Percentiles rank a stretch among this genome's conserved stretches.
Evolutionary conservation across 2,329 filamentous ascomycete species (phyloP).

Genomic region (Dryadomyces quercus-mongolicae): DNA sequence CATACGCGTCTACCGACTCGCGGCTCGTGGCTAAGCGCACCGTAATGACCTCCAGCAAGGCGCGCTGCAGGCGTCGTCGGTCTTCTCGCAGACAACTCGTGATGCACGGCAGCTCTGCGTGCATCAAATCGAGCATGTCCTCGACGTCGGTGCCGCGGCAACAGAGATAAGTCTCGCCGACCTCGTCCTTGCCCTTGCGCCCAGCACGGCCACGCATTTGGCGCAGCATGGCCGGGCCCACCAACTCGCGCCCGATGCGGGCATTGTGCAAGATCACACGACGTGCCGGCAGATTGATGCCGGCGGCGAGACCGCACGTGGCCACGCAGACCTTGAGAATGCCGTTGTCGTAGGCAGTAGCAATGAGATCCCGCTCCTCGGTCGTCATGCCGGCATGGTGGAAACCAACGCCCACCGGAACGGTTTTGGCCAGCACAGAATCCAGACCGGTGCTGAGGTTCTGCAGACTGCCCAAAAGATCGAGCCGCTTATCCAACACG

Average conservation of each 20-base stretch:
- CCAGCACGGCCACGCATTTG: conserved; percentile 73
- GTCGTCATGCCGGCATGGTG: conserved; percentile 61
- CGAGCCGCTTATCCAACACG: conserved; percentile 45
- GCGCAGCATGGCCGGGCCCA: conserved; percentile 68
- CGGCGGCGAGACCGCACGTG: conserved; percentile 69
- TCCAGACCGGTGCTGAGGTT: conserved; percentile 53
- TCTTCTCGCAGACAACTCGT: conserved; percentile 51
- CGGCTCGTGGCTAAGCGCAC: conserved; percentile 54
- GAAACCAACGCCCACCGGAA: conserved; percentile 59
- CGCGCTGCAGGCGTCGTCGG: conserved; percentile 56
- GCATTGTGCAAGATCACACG: conserved; percentile 66
- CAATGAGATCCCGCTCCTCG: conserved; percentile 63
- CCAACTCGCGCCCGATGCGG: conserved; percentile 62
- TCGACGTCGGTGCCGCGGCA: conserved; percentile 58
- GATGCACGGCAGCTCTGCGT: conserved; percentile 58
- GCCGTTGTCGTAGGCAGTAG: conserved; percentile 57
- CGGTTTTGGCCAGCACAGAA: conserved; percentile 48
- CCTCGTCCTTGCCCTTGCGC: conserved; percentile 64
- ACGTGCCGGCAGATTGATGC: conserved; percentile 65
- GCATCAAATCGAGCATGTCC: conserved; percentile 56
- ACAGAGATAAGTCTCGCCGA: conserved; percentile 68
- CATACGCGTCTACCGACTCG: conserved; percentile 55
- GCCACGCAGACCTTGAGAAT: conserved; percentile 60
- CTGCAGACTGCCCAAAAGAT: conserved; percentile 53
- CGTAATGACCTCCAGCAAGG: conserved; percentile 58